These are phyloP conservation scores for Sclerotinia nivalis DNA, from an alignment of 2,329 filamentous ascomycete species.

Conservation along the genomic window DNA sequence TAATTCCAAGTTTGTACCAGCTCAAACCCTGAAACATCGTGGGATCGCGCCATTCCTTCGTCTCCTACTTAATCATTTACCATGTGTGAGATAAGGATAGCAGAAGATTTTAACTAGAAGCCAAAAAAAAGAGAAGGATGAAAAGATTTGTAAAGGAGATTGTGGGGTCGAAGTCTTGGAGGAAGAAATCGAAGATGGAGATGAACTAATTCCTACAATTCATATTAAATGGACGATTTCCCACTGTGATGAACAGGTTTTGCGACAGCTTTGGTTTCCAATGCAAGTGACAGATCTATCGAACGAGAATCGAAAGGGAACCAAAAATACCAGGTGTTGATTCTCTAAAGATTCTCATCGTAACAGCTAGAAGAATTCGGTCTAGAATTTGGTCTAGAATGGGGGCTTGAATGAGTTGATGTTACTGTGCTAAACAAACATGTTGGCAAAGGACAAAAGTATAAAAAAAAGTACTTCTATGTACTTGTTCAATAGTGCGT, in stretches of 20 bases:
- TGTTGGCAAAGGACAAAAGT: neutral
- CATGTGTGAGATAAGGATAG: neutral
- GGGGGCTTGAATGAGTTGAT: neutral
- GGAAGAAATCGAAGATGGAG: slow-evolving; percentile 1
- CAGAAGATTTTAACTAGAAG: neutral
- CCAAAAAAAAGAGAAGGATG: neutral
- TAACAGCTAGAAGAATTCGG: neutral
- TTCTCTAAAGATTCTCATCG: too few species aligned
- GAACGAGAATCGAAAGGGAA: neutral
- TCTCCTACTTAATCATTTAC: slow-evolving; percentile 15
- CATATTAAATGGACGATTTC: neutral
- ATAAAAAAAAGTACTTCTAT: too few species aligned
- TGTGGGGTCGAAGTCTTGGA: slow-evolving; percentile 4
- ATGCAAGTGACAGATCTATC: neutral
- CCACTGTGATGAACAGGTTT: neutral
- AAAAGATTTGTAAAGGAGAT: neutral
- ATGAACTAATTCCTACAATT: neutral
- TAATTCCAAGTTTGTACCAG: neutral
- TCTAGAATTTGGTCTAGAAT: neutral
- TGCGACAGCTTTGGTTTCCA: neutral
- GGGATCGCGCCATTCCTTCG: slow-evolving; percentile 24
- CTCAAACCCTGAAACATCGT: slow-evolving; percentile 20
- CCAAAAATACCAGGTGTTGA: neutral
- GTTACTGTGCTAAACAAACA: neutral
- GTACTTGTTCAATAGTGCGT: too few species aligned